Evolutionary conservation across 2,329 filamentous ascomycete species (phyloP), one percentile per base, ranked within the genome.

Genomic region (Rachicladosporium sp.): DNA sequence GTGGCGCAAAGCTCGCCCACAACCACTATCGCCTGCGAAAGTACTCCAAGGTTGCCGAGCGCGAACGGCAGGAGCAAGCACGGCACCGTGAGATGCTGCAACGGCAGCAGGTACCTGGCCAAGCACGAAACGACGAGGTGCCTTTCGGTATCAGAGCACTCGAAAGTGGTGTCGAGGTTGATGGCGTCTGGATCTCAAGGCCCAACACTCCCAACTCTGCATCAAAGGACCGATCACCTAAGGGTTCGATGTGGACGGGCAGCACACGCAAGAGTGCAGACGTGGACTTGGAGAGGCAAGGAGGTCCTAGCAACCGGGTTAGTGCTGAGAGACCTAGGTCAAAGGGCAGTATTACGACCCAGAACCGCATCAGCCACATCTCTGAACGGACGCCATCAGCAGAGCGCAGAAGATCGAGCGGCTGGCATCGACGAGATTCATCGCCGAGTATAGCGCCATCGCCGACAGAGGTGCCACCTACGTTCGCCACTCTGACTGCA

Each of bases 71-170:
- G 37, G 52, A 52, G 40, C 50, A 55, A 40, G 46, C 48, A 8
- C 49, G 64, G 40, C 62, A 53, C 37, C 45, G 52, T 19, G 47
- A 50, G 41, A 52, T 55, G 47, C 56, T 53, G 43, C 52, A 56
- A 35, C 43, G 50, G 12, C 37, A 41, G 23, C 38, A 40, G 10
- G 58, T 46, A 51, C 54, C 37, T 41, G 41, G 41, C n/a, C 35
- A 43, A 56, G 58, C 76, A 66, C 45, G 76, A 68, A 51, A 67
- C 36, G 67, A 74, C 37, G 79, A 84, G 7, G 75, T 93, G 29
- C 87, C 86, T 0, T 95, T 95, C 53, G 88, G 89, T 12, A 76
- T 91, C 38, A 78, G 82, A 50, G 88, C 88, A 5, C 75, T 95
- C 34, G 80, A 94, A 57, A 82, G 75, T 49, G 87, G 87, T 5